Base-by-base conservation (phyloP, 441 rosid species). In the Hura crepitans region DNA sequence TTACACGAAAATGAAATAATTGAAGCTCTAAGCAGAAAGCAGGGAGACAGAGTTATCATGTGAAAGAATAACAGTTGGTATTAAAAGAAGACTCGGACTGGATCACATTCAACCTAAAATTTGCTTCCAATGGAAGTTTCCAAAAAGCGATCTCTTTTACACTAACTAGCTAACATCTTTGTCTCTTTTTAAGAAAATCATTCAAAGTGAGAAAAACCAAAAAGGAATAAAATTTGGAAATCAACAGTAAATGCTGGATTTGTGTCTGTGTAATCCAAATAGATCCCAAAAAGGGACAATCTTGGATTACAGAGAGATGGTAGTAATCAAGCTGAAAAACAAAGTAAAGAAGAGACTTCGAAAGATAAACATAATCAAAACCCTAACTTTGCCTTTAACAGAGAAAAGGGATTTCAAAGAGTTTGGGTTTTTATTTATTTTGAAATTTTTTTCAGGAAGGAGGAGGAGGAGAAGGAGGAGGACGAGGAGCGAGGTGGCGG, bases 61-160 rank as follows among this genome's bases (percentile, higher is more conserved):
- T 65, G 56, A 65, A 4, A 58, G 17, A 61, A 51, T 11, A 6
- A 56, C 22, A 72, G 58, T n/a, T 54, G 61, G 13, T 62, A 20
- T 23, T 43, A 66, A 74, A 69, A 68, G 67, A 49, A 63, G 71
- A 83, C 28, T 20, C 31, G n/a, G 66, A 82, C 73, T 69, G 75
- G 75, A 75, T 84, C 89, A 84, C 81, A 80, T 85, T 84, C 90
- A 83, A 81, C 80, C 80, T 84, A 72, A 82, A 78, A 35, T 35
- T 84, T 80, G 78, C 92, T 87, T 89, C 88, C 81, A 82, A 78
- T 67, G 80, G 77, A 85, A 79, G 91, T 78, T 77, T 84, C 75
- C 78, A 33, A 33, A 80, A 81, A 80, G 79, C 12, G 31, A 4
- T 42, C 39, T 37, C 61, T 65, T 37, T 27, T 6, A 42, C 56